These are phyloP conservation scores for Wickerhamiella cacticola DNA, from an alignment of 805 yeast species.

Conservation along the genomic window DNA sequence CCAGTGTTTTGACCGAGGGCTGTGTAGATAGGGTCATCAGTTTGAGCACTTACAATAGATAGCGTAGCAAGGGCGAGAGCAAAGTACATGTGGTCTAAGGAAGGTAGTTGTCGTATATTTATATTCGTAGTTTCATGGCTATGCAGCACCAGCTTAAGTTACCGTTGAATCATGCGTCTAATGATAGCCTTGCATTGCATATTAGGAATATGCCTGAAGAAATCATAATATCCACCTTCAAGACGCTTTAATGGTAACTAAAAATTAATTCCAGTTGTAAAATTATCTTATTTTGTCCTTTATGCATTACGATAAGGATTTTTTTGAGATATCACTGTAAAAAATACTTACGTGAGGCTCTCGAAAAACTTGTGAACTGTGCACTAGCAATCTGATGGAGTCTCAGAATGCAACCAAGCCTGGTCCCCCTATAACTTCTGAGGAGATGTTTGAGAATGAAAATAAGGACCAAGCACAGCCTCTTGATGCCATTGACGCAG, in stretches of 20 bases:
- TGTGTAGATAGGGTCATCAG: constrained; percentile 1
- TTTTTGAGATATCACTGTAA: too few relatives aligned
- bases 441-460: neutral
- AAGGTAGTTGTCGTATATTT: neutral
- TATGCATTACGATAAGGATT: neutral
- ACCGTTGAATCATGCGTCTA: constrained; percentile 2
- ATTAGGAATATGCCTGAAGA: neutral
- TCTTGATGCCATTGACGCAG: constrained; percentile 18
- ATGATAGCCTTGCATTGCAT: constrained; percentile 7
- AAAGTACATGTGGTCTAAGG: neutral
- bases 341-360: neutral
- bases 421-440: neutral
- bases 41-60: constrained; percentile 3
- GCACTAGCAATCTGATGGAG: neutral
- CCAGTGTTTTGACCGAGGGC: constrained; percentile 1
- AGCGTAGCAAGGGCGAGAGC: neutral
- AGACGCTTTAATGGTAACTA: neutral
- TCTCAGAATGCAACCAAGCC: neutral
- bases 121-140: constrained; percentile 1
- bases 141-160: constrained; percentile 3
- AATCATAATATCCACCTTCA: constrained; percentile 1
- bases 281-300: too few relatives aligned
- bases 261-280: neutral
- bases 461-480: neutral
- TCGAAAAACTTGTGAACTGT: neutral